A percentile compares a stretch with the other conserved stretches of the same genome.
Evolutionary conservation across 257 asterid genomes (phyloP).

Genomic region (Coffea eugenioides): DNA sequence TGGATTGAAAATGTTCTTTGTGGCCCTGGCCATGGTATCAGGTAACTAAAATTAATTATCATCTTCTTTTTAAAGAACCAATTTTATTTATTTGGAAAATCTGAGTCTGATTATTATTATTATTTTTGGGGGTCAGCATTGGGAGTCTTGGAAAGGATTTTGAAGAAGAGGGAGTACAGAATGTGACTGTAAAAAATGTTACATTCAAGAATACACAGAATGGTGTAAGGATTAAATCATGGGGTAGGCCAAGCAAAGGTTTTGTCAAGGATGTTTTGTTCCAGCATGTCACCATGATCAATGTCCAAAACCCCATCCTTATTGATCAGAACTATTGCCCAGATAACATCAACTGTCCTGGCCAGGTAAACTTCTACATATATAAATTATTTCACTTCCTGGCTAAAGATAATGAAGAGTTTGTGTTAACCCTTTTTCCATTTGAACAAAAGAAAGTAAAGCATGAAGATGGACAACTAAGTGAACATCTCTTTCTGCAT

Average conservation of each 20-base stretch:
- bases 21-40: slow-evolving; percentile 39
- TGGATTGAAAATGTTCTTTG: slow-evolving; percentile 27
- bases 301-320: slow-evolving; percentile 60
- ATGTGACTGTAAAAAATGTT: slow-evolving; percentile 47
- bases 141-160: slow-evolving; percentile 56
- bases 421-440: neutral
- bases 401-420: neutral
- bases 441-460: too few species aligned
- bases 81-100: too few species aligned
- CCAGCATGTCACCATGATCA: slow-evolving; percentile 46
- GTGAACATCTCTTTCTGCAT: neutral
- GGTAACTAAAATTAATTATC: slow-evolving; percentile 13
- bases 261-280: slow-evolving; percentile 44
- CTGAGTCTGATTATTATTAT: neutral
- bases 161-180: slow-evolving; percentile 53
- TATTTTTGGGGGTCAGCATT: slow-evolving; percentile 32
- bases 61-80: neutral
- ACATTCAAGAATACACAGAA: slow-evolving; percentile 43
- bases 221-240: slow-evolving; percentile 57
- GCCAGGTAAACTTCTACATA: slow-evolving; percentile 32
- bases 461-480: too few species aligned
- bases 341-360: slow-evolving; percentile 39
- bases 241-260: slow-evolving; percentile 65
- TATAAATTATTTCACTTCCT: neutral
- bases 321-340: slow-evolving; percentile 76